Base-by-base conservation (phyloP, 139 green algal genomes). In the Medakamo hakoo region DNA sequence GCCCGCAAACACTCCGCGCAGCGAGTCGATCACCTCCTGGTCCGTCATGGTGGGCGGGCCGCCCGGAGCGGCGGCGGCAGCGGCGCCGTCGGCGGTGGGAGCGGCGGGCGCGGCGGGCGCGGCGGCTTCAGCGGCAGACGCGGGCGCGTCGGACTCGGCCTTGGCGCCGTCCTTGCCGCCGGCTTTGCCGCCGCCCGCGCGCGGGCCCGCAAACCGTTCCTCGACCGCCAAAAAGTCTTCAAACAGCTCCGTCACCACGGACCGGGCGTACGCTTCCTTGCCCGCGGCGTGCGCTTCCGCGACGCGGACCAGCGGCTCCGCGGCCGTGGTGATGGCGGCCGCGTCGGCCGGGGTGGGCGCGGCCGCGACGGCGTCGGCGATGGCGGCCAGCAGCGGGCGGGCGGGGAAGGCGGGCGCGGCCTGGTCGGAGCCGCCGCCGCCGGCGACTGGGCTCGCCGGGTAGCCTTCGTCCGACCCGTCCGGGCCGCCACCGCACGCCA, bases 11-110 rank as follows among this genome's bases (percentile, higher is more conserved):
- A 76, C 74, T 73, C 88, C 78, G 60, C 89, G 78, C 64, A 96
- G 74, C 5, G 62, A 61, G 64, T 96, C 87, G 49, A 96, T 83
- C 27, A 92, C 79, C 67, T 96, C 89, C 69, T 91, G 86, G 70
- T 94, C 86, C 4, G 86, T 91, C n/a, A n/a, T n/a, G n/a, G n/a
- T n/a, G n/a, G n/a, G n/a, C n/a, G n/a, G n/a, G n/a, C n/a, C n/a
- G n/a, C n/a, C n/a, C n/a, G n/a, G n/a, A n/a, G n/a, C n/a, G n/a
- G n/a, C n/a, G n/a, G n/a, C n/a, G n/a, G n/a, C n/a, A n/a, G n/a
- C n/a, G n/a, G n/a, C n/a, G n/a, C n/a, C n/a, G n/a, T n/a, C n/a
- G n/a, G n/a, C n/a, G n/a, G n/a, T n/a, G n/a, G n/a, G n/a, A n/a
- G n/a, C n/a, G n/a, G n/a, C n/a, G n/a, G n/a, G n/a, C n/a, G n/a